Percentiles rank a stretch among this genome's conserved stretches.
These are phyloP conservation scores for Phytophthora europaea DNA, from an alignment of 352 stramenopile genomes.

Conservation along the genomic window DNA sequence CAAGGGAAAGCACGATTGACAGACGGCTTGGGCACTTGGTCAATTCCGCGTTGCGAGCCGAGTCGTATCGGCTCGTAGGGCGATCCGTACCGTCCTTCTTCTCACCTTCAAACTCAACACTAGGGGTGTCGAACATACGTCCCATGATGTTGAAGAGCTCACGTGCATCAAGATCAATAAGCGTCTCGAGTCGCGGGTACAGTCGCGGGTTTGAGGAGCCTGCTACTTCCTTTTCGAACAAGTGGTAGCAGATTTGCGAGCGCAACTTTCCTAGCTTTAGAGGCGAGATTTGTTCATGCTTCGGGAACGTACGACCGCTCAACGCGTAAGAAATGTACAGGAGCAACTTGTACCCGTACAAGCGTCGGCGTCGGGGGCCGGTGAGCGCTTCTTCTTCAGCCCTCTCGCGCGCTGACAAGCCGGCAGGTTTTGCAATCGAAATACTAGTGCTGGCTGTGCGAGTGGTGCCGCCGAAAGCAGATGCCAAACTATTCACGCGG, in stretches of 20 bases:
- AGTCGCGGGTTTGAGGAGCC: constrained; percentile 39
- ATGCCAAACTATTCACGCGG: constrained; percentile 71
- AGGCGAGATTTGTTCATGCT: constrained; percentile 73
- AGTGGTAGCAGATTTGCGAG: constrained; percentile 84
- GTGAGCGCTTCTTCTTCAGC: constrained; percentile 60
- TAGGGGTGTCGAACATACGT: constrained; percentile 84
- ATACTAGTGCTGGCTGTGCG: constrained; percentile 44
- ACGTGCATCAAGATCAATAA: constrained; percentile 84
- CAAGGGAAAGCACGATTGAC: constrained; percentile 87
- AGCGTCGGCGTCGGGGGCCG: constrained; percentile 64
- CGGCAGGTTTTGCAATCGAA: constrained; percentile 42
- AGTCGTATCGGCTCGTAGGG: constrained; percentile 81
- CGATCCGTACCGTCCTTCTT: constrained; percentile 70
- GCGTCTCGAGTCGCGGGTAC: constrained; percentile 87
- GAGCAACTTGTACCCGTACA: constrained; percentile 88
- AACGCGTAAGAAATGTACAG: constrained; percentile 95
- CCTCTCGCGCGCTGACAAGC: constrained; percentile 39
- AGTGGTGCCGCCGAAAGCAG: constrained; percentile 69
- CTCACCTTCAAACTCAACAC: constrained; percentile 88
- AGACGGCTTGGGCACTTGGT: constrained; percentile 85
- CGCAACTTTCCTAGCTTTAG: constrained; percentile 81
- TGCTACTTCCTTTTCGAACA: constrained; percentile 80
- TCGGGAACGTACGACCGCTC: constrained; percentile 90
- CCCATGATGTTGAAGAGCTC: constrained; percentile 87
- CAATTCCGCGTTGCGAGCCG: constrained; percentile 74